Percentiles rank a stretch among this genome's conserved stretches.
These are phyloP conservation scores for Gentiana straminea DNA, from an alignment of 257 asterid species.

Conservation along the genomic window DNA sequence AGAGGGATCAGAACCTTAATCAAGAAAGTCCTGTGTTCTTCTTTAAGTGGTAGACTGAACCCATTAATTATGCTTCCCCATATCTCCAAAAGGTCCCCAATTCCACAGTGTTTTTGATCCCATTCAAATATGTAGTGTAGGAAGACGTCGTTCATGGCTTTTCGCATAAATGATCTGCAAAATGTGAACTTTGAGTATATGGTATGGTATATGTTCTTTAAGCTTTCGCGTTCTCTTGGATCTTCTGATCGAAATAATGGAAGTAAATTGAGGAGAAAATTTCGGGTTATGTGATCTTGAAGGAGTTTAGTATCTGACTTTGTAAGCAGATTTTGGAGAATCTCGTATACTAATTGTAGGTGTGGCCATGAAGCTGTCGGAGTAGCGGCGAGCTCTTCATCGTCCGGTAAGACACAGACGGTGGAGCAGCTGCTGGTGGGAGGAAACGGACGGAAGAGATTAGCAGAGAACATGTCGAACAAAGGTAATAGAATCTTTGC, in stretches of 20 bases:
- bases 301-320: slow-evolving; percentile 28
- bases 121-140: slow-evolving; percentile 44
- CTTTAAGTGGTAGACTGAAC: slow-evolving; percentile 62
- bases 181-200: slow-evolving; percentile 48
- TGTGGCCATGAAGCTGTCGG: slow-evolving; percentile 60
- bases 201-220: slow-evolving; percentile 55
- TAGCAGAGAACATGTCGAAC: slow-evolving; percentile 42
- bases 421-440: slow-evolving; percentile 26
- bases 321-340: slow-evolving; percentile 36
- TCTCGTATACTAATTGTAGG: slow-evolving; percentile 56
- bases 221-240: slow-evolving; percentile 55
- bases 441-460: slow-evolving; percentile 64
- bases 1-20: slow-evolving; percentile 50
- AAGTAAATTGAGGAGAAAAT: slow-evolving; percentile 49
- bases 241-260: slow-evolving; percentile 63
- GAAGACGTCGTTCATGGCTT: slow-evolving; percentile 62
- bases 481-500: slow-evolving; percentile 33
- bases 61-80: slow-evolving; percentile 77
- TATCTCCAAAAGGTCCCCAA: slow-evolving; percentile 73
- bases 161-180: slow-evolving; percentile 63
- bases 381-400: slow-evolving; percentile 41
- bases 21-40: slow-evolving; percentile 63
- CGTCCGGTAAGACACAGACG: slow-evolving; percentile 39
- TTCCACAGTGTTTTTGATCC: slow-evolving; percentile 47
- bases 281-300: slow-evolving; percentile 20